Evolutionary conservation across 2,329 filamentous ascomycete genomes (phyloP), one percentile per base, ranked within the genome.

Genomic region (Colletotrichum brevisporum): DNA sequence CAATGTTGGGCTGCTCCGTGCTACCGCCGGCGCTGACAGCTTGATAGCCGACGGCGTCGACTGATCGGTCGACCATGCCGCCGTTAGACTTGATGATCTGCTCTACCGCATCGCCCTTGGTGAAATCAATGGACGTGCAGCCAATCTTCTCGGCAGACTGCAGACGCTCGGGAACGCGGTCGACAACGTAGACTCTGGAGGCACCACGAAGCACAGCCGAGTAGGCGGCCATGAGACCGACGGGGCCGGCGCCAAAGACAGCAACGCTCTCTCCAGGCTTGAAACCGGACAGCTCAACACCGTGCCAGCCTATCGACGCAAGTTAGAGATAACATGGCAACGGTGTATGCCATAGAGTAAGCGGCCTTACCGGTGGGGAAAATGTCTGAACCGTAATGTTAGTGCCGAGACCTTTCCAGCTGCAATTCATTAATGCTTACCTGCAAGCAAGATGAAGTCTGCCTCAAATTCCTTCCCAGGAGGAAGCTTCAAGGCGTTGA

Each of bases 21-120:
- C 84, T 85, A 2, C 87, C 88, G 2, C 84, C 84, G 13, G 83
- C 80, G 47, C 83, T 82, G 2, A 89, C 85, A 12, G 89, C 90
- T 73, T 92, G 89, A 74, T 91, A 92, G 0, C 89, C 90, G 0
- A 92, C 90, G 12, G 88, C 88, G 77, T 92, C 90, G 0, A 92
- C 87, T 0, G 88, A 86, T 6, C 90, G 82, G 71, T 91, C 89
- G 2, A 91, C 89, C 26, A 70, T 66, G 0, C 85, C 88, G 1
- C 81, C 85, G 58, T 91, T 90, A 15, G 81, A 74, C 65, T 85
- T 79, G 54, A 91, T 87, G 59, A 91, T 91, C 74, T 89, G 83
- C 43, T 89, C 84, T 0, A 90, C 87, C 6, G 83, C 86, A 72
- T 91, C 88, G 5, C 84, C 83, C 69, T 88, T 85, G 24, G 81